Conservation (phyloP, 495 filamentous ascomycete species). For the Xylaria curta region DNA sequence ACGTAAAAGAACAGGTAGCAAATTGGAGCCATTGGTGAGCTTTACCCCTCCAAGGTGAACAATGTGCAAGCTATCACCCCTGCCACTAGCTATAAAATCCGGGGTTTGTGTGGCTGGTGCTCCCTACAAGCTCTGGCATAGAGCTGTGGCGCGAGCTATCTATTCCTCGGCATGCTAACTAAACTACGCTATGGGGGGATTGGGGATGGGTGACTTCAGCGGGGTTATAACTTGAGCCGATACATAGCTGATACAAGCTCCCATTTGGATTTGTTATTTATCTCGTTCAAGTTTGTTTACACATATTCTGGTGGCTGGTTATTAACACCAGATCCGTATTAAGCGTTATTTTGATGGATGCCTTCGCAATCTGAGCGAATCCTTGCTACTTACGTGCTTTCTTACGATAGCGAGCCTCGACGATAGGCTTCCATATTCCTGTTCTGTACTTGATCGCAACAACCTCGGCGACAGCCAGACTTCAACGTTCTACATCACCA, state of each 20-base stretch:
- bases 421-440: no score
- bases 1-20: conserved; percentile 28
- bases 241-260: neutral
- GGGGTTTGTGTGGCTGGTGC: conserved; percentile 33
- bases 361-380: neutral
- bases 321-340: neutral
- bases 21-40: neutral
- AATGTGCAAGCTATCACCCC: conserved; percentile 15
- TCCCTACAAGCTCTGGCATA: neutral
- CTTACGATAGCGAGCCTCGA: neutral
- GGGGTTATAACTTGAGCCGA: conserved; percentile 20
- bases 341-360: neutral
- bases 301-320: conserved; percentile 1
- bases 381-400: conserved; percentile 6
- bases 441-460: neutral
- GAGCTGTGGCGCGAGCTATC: conserved; percentile 39
- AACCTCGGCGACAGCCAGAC: neutral
- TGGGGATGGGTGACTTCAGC: conserved; percentile 30
- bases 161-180: neutral
- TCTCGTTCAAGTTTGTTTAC: neutral
- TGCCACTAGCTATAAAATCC: conserved; percentile 28
- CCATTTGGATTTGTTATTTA: neutral
- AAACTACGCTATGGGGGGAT: neutral
- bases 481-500: neutral
- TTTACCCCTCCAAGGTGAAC: conserved; percentile 16